Evolutionary conservation across 1,139 yeast species (phyloP).

Genomic region (Chernovozyma sophiae-reginae): DNA sequence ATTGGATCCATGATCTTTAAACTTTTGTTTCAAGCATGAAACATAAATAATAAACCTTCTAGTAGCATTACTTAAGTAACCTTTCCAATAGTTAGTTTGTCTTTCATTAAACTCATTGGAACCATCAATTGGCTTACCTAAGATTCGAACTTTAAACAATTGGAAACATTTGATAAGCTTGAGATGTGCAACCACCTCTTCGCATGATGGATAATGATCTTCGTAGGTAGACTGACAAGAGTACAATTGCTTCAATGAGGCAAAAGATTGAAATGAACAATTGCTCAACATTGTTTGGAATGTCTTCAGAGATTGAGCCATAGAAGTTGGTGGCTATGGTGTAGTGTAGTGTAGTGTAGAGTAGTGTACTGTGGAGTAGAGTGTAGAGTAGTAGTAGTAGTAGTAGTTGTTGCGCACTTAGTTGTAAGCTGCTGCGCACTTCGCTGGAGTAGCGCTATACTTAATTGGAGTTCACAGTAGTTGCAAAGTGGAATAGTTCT

Average conservation of each 20-base stretch:
- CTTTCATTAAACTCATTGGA: conserved; percentile 8
- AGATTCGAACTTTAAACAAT: conserved; percentile 17
- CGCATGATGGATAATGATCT: conserved; percentile 9
- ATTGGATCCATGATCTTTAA: conserved; percentile 1
- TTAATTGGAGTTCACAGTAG: no score
- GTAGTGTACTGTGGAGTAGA: no score
- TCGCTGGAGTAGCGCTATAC: no score
- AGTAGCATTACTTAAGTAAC: conserved; percentile 25
- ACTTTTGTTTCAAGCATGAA: conserved; percentile 14
- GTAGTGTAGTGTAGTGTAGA: no score
- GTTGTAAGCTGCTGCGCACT: no score
- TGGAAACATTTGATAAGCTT: conserved; percentile 27
- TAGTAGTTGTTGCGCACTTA: no score
- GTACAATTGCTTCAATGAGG: neutral
- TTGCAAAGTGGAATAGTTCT: no score
- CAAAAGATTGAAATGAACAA: neutral
- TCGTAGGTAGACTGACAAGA: no score
- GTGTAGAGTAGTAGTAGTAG: no score
- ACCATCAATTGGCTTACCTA: conserved; percentile 6
- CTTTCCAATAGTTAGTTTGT: conserved; percentile 24
- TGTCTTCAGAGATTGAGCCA: neutral
- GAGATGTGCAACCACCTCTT: conserved; percentile 28
- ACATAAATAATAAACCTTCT: conserved; percentile 27
- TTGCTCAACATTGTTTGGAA: neutral
- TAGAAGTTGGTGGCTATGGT: no score